phyloP scores from a whole-genome alignment of 768 basidiomycete species.

The Amanita exitialis region DNA sequence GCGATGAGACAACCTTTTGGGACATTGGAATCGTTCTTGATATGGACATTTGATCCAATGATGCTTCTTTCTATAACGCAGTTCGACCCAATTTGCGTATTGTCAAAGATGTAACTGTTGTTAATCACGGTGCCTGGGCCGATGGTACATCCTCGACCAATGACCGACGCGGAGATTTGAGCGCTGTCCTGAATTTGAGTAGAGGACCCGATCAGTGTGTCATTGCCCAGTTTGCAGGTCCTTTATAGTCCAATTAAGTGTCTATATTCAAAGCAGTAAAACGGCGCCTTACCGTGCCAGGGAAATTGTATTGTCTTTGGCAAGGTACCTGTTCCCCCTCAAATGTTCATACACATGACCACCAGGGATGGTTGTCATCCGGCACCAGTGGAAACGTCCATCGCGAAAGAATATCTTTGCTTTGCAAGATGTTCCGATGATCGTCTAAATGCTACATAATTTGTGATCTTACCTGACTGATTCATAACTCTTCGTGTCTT shows the following conservation, averaged over 20 bases:
- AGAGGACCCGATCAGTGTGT: conserved; percentile 78
- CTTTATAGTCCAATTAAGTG: conserved; percentile 25
- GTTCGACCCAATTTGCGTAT: conserved; percentile 57
- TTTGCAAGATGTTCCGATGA: conserved; percentile 18
- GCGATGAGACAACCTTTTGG: conserved; percentile 73
- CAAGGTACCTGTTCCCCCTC: conserved; percentile 83
- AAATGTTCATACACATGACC: conserved; percentile 78
- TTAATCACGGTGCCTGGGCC: conserved; percentile 60
- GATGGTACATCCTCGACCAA: conserved; percentile 68
- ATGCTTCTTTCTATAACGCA: conserved; percentile 73
- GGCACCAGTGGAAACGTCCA: conserved; percentile 96
- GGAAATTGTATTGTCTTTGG: conserved; percentile 64
- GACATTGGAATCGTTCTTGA: conserved; percentile 61
- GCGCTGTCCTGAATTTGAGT: conserved; percentile 60
- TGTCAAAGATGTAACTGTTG: conserved; percentile 79
- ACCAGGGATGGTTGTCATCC: conserved; percentile 83
- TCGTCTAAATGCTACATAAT: conserved; percentile 6
- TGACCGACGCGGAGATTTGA: conserved; percentile 60
- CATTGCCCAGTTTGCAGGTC: conserved; percentile 72
- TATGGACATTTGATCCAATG: conserved; percentile 64
- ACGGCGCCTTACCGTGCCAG: conserved; percentile 59
- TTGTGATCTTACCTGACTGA: conserved; percentile 55
- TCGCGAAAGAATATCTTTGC: conserved; percentile 86
- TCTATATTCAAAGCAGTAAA: not conserved
- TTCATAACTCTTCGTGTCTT: conserved; percentile 88